These are phyloP conservation scores for Nicotiana benthamiana DNA, from an alignment of 257 asterid genomes.

Conservation along the genomic window DNA sequence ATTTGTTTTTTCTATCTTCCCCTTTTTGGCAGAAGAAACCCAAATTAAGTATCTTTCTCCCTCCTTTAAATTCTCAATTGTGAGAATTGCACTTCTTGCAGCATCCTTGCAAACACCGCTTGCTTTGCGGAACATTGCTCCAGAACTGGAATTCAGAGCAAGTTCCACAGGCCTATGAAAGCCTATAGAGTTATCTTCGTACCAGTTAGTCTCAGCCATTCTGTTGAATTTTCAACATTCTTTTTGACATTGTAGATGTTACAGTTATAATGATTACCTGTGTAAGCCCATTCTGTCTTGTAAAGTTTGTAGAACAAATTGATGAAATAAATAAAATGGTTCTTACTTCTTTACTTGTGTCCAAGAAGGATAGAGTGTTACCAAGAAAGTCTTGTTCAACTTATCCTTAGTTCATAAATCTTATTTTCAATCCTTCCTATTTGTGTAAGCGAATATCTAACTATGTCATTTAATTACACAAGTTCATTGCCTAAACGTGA, in stretches of 20 bases:
- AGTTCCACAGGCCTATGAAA: neutral
- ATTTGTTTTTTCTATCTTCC: neutral
- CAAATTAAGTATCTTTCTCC: neutral
- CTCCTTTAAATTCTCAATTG: neutral
- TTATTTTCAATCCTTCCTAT: neutral
- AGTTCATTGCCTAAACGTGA: neutral
- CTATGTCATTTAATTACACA: neutral
- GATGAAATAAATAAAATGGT: neutral
- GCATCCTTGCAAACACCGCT: neutral
- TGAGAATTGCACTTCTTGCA: neutral
- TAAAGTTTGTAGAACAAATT: neutral
- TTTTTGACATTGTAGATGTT: neutral
- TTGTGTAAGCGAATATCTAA: neutral
- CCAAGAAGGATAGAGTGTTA: neutral
- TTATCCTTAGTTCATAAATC: neutral
- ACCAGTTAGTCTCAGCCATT: neutral
- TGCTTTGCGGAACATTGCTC: neutral
- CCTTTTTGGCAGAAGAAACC: neutral
- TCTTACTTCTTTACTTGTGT: neutral
- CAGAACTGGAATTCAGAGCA: neutral
- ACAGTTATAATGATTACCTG: neutral
- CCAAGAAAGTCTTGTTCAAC: neutral
- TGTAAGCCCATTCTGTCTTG: neutral
- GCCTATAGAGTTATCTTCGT: neutral
- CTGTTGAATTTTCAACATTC: neutral